Conservation (phyloP, 192 early-diverging fungal species). For the Umbelopsis vinacea region DNA sequence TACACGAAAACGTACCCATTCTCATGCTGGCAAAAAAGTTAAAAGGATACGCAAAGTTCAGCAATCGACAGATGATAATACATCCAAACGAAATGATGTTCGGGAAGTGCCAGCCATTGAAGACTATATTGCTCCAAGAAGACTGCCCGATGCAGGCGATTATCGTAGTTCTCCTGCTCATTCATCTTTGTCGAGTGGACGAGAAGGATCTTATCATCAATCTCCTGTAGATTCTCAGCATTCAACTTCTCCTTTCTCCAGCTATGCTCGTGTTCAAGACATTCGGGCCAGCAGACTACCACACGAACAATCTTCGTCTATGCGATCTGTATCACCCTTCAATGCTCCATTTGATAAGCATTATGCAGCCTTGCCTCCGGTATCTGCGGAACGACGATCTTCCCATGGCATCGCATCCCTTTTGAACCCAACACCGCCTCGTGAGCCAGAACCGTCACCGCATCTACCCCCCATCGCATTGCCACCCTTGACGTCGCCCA, state of each 20-base stretch:
- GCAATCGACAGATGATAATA: neutral
- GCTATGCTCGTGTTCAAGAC: neutral
- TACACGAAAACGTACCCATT: slow-evolving; percentile 7
- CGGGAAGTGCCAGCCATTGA: slow-evolving; percentile 52
- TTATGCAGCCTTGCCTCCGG: slow-evolving; percentile 11
- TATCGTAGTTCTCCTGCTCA: neutral
- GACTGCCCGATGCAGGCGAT: slow-evolving; percentile 11
- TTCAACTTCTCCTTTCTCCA: slow-evolving; percentile 5
- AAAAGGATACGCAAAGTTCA: neutral
- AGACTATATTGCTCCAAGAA: slow-evolving; percentile 53
- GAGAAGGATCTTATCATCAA: neutral
- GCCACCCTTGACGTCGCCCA: slow-evolving; percentile 15
- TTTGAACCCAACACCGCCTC: neutral
- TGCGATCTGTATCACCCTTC: slow-evolving; percentile 3
- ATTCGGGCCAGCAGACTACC: neutral
- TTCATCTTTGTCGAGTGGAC: neutral
- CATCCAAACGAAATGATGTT: neutral
- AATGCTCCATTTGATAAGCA: slow-evolving; percentile 16
- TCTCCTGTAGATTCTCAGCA: slow-evolving; percentile 22
- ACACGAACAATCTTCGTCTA: slow-evolving; percentile 4
- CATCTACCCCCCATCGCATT: slow-evolving; percentile 11
- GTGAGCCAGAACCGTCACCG: neutral
- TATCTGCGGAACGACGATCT: slow-evolving; percentile 26
- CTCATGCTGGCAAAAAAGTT: slow-evolving; percentile 8
- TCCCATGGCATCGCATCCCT: slow-evolving; percentile 19